Base-by-base conservation (phyloP, 139 green algal genomes). In the Picochlorum sp. region DNA sequence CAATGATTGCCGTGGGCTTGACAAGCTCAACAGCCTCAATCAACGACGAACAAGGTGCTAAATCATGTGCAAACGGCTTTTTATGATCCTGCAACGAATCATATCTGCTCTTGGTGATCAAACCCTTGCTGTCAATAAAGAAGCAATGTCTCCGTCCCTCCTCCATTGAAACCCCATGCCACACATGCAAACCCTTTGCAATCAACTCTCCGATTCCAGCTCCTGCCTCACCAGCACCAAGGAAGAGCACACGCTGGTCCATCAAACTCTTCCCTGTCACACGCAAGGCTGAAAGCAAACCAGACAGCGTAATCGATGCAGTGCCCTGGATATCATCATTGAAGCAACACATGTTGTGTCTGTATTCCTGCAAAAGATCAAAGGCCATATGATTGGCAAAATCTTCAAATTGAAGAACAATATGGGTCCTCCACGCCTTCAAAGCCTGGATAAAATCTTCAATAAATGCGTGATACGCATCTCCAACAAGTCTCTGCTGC, bases 311-410 rank as follows among this genome's bases (percentile, higher is more conserved):
- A 45, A 96, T 85, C 66, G 74, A 78, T 0, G 88, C 89, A 1
- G 89, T 96, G 50, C 84, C 86, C 69, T 94, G 81, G 26, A 85
- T 81, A 57, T 84, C 90, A 62, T 96, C 91, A 70, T 97, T 97
- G 77, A 97, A 97, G 34, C 66, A 83, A 64, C 77, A 82, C 49
- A 85, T 57, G 51, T 64, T 34, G 58, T 72, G 24, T 14, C 73
- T 63, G 45, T 78, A 80, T 14, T 45, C 68, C 11, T 90, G 76
- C 16, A 97, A 75, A 54, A 97, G 66, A 14, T 75, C 60, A 58
- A 88, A 91, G 9, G 91, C 90, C 71, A 86, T 88, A 59, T 83
- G 63, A 60, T 88, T 92, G 66, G 66, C 78, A 63, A 97, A 95
- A 67, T 97, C 90, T 71, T 97, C 85, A 76, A 89, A 95, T 84